These are phyloP conservation scores for Metroxylon sagu DNA, from an alignment of 176 grass and related monocot species.

Conservation along the genomic window DNA sequence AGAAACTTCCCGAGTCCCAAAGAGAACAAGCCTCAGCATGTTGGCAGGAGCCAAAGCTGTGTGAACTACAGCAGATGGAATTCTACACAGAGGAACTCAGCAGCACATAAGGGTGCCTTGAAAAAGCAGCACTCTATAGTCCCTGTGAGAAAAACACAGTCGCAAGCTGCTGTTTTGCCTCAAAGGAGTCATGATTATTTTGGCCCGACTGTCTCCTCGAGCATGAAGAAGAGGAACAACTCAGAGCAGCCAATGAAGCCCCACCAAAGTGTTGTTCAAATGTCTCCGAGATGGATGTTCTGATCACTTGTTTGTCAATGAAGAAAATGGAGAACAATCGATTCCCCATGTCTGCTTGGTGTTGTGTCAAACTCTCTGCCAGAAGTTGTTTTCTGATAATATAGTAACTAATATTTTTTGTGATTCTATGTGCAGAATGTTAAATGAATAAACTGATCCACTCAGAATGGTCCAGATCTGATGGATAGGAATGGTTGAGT, in stretches of 20 bases:
- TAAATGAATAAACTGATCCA: conserved; percentile 37
- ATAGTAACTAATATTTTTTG: conserved; percentile 11
- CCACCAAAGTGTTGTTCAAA: conserved; percentile 29
- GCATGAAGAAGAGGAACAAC: conserved; percentile 78
- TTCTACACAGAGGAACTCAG: conserved; percentile 32
- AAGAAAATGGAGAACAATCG: conserved; percentile 14
- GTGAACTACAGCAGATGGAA: conserved; percentile 64
- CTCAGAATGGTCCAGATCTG: conserved; percentile 22
- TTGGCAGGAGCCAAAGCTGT: conserved; percentile 82
- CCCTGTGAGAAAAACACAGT: conserved; percentile 53
- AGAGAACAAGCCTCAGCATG: conserved; percentile 39
- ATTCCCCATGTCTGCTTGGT: conserved; percentile 3
- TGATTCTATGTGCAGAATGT: conserved; percentile 44
- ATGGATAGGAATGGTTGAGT: background rate
- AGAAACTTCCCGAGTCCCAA: conserved; percentile 59
- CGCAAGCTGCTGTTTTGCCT: conserved; percentile 38
- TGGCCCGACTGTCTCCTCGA: conserved; percentile 82
- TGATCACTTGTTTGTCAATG: conserved; percentile 19
- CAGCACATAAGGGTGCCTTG: conserved; percentile 24
- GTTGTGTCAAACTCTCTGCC: conserved; percentile 1
- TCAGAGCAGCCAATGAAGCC: conserved; percentile 46
- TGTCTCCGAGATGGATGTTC: conserved; percentile 81
- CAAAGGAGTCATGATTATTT: conserved; percentile 72
- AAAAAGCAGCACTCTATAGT: conserved; percentile 53
- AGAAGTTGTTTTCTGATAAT: conserved; percentile 1